These are phyloP conservation scores for Heritiera littoralis DNA, from an alignment of 345 rosid genomes.

Conservation along the genomic window DNA sequence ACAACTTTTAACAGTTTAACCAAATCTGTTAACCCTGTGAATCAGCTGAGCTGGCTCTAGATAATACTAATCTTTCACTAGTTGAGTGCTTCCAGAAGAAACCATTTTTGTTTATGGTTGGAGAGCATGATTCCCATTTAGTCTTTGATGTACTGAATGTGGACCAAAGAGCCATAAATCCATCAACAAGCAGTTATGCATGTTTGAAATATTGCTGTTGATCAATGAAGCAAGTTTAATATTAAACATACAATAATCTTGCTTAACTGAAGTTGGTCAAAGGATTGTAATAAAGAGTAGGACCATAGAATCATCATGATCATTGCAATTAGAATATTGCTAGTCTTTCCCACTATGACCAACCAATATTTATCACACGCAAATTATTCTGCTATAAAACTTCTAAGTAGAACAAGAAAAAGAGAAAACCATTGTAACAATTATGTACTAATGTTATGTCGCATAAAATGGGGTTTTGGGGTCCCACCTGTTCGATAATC, in stretches of 20 bases:
- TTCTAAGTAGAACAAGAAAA: too few species aligned
- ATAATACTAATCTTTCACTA: neutral
- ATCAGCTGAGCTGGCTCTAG: constrained; percentile 8
- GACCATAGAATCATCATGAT: constrained; percentile 14
- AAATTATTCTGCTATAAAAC: too few species aligned
- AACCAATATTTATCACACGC: too few species aligned
- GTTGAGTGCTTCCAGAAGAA: neutral
- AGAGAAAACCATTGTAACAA: too few species aligned
- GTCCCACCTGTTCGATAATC: too few species aligned
- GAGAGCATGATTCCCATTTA: neutral
- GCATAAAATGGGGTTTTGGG: too few species aligned
- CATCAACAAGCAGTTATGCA: neutral
- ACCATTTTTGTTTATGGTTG: neutral
- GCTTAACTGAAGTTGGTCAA: constrained; percentile 10
- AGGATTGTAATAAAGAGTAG: constrained; percentile 7
- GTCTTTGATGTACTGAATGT: neutral
- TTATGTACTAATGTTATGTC: too few species aligned
- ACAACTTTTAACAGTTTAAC: neutral
- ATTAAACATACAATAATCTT: neutral
- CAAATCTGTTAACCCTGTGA: neutral
- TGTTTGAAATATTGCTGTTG: neutral
- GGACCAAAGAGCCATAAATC: constrained; percentile 12
- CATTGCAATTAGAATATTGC: neutral
- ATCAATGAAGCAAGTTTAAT: neutral
- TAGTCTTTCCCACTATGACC: too few species aligned